These are phyloP conservation scores for Coelastrella sp. DNA, from an alignment of 139 green algal genomes.

Conservation along the genomic window DNA sequence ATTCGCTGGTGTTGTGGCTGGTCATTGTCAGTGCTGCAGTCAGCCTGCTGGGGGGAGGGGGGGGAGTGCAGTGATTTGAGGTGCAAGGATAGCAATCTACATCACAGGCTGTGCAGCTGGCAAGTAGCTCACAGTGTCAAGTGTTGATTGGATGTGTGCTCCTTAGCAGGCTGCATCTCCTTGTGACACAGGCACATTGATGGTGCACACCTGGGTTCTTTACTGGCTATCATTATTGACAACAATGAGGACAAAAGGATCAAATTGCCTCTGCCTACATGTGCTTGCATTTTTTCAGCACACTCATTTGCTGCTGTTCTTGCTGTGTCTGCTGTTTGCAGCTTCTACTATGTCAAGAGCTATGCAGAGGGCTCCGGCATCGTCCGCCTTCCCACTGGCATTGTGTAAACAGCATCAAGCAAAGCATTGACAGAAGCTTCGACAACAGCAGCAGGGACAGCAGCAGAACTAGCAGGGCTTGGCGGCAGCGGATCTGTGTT, in stretches of 20 bases:
- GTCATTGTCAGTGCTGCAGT: neutral
- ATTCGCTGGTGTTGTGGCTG: neutral
- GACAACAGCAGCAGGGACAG: constrained; percentile 7
- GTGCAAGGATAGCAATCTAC: too few species aligned
- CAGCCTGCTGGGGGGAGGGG: neutral
- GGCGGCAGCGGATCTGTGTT: neutral
- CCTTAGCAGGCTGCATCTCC: too few species aligned
- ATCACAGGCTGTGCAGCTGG: too few species aligned
- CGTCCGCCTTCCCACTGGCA: constrained; percentile 88
- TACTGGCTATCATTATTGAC: too few species aligned
- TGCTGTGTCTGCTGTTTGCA: constrained; percentile 47
- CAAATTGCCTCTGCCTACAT: neutral
- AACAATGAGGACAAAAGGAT: too few species aligned
- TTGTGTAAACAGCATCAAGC: constrained; percentile 70
- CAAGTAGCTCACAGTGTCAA: too few species aligned
- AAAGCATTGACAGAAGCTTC: neutral
- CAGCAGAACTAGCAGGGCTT: neutral
- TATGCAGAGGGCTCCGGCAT: constrained; percentile 90
- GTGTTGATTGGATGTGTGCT: too few species aligned
- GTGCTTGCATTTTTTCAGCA: neutral
- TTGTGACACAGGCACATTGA: too few species aligned
- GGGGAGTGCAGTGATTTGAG: too few species aligned
- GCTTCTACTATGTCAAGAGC: constrained; percentile 97
- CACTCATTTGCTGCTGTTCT: neutral
- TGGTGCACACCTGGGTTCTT: too few species aligned